Evolutionary conservation across 2,329 filamentous ascomycete species (phyloP).

Genomic region (Emericellopsis atlantica): DNA sequence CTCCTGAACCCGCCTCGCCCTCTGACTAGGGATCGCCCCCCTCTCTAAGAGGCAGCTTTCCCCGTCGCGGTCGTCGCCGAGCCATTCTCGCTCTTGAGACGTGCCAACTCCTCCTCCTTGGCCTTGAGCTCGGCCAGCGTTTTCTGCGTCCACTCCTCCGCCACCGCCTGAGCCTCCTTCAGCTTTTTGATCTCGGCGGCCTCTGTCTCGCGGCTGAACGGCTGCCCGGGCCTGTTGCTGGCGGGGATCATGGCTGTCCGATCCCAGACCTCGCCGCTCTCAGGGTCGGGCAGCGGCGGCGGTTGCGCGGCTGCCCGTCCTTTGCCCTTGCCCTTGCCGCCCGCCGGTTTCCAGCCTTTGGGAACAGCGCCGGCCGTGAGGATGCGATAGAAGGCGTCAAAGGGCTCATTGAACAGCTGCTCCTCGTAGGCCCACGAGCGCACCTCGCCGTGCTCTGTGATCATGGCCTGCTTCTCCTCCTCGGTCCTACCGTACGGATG

Average conservation of each 20-base stretch:
- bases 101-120: conserved; percentile 49
- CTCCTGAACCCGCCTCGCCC: background rate
- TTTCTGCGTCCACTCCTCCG: conserved; percentile 46
- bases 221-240: conserved; percentile 51
- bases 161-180: conserved; percentile 49
- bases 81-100: conserved; percentile 44
- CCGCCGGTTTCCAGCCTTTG: conserved; percentile 23
- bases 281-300: conserved; percentile 20
- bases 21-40: background rate
- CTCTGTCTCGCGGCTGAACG: conserved; percentile 64
- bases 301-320: conserved; percentile 21
- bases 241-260: conserved; percentile 66
- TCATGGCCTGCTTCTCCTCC: conserved; percentile 51
- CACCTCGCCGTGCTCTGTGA: conserved; percentile 49
- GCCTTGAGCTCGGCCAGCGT: conserved; percentile 48
- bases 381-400: conserved; percentile 79
- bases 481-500: conserved; percentile 83
- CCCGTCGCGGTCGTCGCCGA: conserved; percentile 17
- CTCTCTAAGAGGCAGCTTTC: conserved; percentile 4
- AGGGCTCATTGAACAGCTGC: conserved; percentile 94
- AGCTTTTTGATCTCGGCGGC: conserved; percentile 47
- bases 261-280: conserved; percentile 42
- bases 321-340: conserved; percentile 38
- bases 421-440: conserved; percentile 80
- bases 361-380: conserved; percentile 61